Conservation (phyloP, 495 filamentous ascomycete genomes). For the Aspergillus mulundensis region DNA sequence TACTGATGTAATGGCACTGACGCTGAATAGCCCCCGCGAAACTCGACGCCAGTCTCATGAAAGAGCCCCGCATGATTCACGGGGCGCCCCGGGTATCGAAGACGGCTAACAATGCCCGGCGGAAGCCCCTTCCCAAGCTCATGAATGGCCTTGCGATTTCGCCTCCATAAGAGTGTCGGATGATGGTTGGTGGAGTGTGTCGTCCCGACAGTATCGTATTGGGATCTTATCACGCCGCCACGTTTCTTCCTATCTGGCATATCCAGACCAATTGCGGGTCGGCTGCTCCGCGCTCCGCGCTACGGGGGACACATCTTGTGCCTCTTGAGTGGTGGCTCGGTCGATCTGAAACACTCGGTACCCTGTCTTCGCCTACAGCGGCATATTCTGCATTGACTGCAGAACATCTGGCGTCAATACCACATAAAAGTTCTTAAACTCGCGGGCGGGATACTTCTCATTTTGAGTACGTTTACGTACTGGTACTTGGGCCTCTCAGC, state of each 20-base stretch:
- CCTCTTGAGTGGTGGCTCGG: slow-evolving; percentile 1
- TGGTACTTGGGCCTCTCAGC: neutral
- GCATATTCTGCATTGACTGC: neutral
- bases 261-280: slow-evolving; percentile 9
- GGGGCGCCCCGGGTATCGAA: slow-evolving; percentile 66
- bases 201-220: slow-evolving; percentile 8
- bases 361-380: neutral
- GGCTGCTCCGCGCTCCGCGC: slow-evolving; percentile 1
- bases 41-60: slow-evolving; percentile 82
- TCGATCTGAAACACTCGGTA: slow-evolving; percentile 9
- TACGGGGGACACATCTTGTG: neutral
- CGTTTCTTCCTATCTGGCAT: slow-evolving; percentile 10
- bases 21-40: slow-evolving; percentile 65
- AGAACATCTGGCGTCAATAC: neutral
- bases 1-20: slow-evolving; percentile 15
- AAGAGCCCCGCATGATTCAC: slow-evolving; percentile 75
- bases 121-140: slow-evolving; percentile 75
- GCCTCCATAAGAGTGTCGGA: slow-evolving; percentile 27
- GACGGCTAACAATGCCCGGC: slow-evolving; percentile 52
- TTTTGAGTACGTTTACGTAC: neutral
- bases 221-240: slow-evolving; percentile 14
- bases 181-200: slow-evolving; percentile 18
- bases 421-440: slow-evolving; percentile 7
- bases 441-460: slow-evolving; percentile 1
- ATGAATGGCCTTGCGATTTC: slow-evolving; percentile 50